A percentile compares a stretch with the other conserved stretches of the same genome.
phyloP scores from a whole-genome alignment of 2,329 filamentous ascomycete species.

The Ambrosiella xylebori region DNA sequence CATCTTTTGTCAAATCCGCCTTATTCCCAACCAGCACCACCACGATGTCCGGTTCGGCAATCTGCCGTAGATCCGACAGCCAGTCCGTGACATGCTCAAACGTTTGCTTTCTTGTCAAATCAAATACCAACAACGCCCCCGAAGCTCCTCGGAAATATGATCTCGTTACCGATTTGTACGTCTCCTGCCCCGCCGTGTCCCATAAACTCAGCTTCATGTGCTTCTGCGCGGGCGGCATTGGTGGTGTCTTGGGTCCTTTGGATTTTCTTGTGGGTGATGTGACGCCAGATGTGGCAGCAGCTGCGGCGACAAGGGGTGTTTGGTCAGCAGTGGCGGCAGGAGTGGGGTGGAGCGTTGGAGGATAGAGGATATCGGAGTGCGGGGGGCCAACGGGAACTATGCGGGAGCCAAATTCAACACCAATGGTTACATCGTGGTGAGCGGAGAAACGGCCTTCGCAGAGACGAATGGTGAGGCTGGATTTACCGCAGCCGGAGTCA shows the following conservation, averaged over 20 bases:
- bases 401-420: conserved; percentile 86
- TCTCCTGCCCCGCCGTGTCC: conserved; percentile 95
- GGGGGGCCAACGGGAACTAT: conserved; percentile 83
- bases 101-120: conserved; percentile 71
- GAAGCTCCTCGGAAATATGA: conserved; percentile 76
- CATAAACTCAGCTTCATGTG: conserved; percentile 90
- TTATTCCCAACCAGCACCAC: conserved; percentile 95
- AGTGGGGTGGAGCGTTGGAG: conserved; percentile 12
- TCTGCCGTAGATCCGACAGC: conserved; percentile 84
- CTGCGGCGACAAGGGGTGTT: conserved; percentile 13
- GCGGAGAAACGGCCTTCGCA: conserved; percentile 91
- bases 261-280: conserved; percentile 33
- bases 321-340: conserved; percentile 15
- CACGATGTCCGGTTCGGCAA: conserved; percentile 89
- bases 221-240: conserved; percentile 30
- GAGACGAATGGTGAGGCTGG: conserved; percentile 79
- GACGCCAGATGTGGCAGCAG: conserved; percentile 23
- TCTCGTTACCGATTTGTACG: conserved; percentile 88
- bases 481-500: conserved; percentile 93
- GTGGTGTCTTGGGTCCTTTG: conserved; percentile 15
- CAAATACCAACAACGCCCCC: conserved; percentile 71
- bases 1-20: conserved; percentile 50
- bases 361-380: conserved; percentile 31
- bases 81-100: conserved; percentile 82
- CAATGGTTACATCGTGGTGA: conserved; percentile 93